These are phyloP conservation scores for Oleoguttula mirabilis DNA, from an alignment of 495 filamentous ascomycete genomes.

Conservation along the genomic window DNA sequence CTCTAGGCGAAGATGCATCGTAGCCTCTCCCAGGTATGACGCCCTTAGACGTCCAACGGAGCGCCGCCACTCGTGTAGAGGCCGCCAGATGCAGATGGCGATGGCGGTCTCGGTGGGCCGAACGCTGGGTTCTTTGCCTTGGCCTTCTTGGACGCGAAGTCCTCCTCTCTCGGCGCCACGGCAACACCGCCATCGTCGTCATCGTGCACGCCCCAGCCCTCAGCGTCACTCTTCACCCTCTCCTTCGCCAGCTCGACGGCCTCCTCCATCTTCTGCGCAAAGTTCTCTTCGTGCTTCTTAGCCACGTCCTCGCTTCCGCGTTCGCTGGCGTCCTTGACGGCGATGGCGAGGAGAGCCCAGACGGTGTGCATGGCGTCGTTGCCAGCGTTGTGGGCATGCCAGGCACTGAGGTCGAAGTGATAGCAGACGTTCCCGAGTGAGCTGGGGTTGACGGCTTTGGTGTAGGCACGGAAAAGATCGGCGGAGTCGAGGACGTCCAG, in stretches of 20 bases:
- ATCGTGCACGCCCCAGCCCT: constrained; percentile 2
- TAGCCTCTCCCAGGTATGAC: too few relatives aligned
- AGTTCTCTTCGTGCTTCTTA: constrained; percentile 15
- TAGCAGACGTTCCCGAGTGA: constrained; percentile 49
- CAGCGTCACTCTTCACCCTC: background rate
- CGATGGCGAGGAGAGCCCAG: constrained; percentile 57
- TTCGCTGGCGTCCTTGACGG: constrained; percentile 15
- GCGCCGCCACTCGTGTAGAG: constrained; percentile 5
- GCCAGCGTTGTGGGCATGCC: constrained; percentile 79
- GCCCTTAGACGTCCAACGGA: constrained; percentile 7
- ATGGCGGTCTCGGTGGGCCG: constrained; percentile 3
- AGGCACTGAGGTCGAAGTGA: constrained; percentile 47
- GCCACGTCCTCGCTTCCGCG: constrained; percentile 9
- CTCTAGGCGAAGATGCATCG: too few relatives aligned
- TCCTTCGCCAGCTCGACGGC: constrained; percentile 3
- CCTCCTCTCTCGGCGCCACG: background rate
- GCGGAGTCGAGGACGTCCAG: constrained; percentile 60
- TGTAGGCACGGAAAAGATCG: constrained; percentile 48
- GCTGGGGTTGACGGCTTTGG: constrained; percentile 36
- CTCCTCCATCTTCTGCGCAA: background rate
- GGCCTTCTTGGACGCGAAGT: background rate
- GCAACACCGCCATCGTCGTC: constrained; percentile 2
- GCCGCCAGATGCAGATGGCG: background rate
- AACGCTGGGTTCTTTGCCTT: background rate
- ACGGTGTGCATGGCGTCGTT: constrained; percentile 87